Conservation (phyloP, 768 basidiomycete species). For the Dendrothele bispora region DNA sequence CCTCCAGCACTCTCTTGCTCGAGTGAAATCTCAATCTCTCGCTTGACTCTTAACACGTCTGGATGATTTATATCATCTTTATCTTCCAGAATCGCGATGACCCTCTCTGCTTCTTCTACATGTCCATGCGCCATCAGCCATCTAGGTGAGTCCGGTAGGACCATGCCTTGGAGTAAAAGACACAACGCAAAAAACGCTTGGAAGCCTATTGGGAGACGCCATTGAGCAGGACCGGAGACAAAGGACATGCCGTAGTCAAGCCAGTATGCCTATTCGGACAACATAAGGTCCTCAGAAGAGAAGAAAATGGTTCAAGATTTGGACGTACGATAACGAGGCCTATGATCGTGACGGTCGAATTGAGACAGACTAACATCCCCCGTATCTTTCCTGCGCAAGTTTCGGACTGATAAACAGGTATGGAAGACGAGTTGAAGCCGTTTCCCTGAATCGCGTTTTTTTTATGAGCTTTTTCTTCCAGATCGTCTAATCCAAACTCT, state of each 20-base stretch:
- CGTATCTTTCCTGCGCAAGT: slow-evolving; percentile 35
- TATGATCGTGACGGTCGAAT: slow-evolving; percentile 38
- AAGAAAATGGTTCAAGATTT: background rate
- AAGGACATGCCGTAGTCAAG: slow-evolving; percentile 41
- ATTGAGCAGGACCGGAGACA: slow-evolving; percentile 27
- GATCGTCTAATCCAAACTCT: background rate
- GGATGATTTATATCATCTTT: slow-evolving; percentile 29
- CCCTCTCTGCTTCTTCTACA: slow-evolving; percentile 30
- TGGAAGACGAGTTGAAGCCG: slow-evolving; percentile 40
- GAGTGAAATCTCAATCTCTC: slow-evolving; percentile 37
- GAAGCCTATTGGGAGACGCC: slow-evolving; percentile 32
- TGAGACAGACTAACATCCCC: slow-evolving; percentile 34
- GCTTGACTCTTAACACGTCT: slow-evolving; percentile 29
- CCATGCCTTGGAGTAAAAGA: slow-evolving; percentile 31
- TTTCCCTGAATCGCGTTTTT: slow-evolving; percentile 29
- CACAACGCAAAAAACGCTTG: slow-evolving; percentile 38
- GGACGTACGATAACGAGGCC: slow-evolving; percentile 36
- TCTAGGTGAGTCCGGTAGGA: slow-evolving; percentile 38
- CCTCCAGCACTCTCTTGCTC: slow-evolving; percentile 38
- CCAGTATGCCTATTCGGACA: slow-evolving; percentile 35
- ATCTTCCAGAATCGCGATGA: slow-evolving; percentile 35
- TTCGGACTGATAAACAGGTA: slow-evolving; percentile 41
- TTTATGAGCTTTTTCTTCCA: too few species aligned
- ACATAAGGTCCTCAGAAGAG: background rate
- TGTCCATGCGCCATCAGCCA: slow-evolving; percentile 41